These are phyloP conservation scores for Ascocoryne sarcoides DNA, from an alignment of 2,329 filamentous ascomycete species.

Conservation along the genomic window DNA sequence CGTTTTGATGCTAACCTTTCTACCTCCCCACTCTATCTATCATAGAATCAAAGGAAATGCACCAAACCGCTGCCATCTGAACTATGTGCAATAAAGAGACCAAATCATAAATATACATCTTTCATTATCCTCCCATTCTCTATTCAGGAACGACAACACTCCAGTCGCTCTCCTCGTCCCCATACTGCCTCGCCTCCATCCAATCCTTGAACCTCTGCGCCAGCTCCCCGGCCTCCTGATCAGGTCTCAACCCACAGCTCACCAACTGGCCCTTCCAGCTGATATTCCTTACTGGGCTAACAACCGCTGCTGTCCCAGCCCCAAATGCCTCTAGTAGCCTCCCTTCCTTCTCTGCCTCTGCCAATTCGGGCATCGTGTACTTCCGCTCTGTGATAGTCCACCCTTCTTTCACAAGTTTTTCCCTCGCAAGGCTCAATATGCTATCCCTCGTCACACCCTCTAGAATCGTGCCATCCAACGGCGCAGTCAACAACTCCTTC, in stretches of 20 bases:
- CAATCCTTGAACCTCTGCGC: slow-evolving; percentile 85
- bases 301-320: slow-evolving; percentile 86
- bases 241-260: slow-evolving; percentile 70
- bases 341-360: slow-evolving; percentile 73
- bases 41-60: neutral
- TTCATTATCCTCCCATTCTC: no score
- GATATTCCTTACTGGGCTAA: slow-evolving; percentile 82
- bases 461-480: slow-evolving; percentile 91
- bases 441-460: slow-evolving; percentile 93
- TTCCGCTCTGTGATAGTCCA: slow-evolving; percentile 87
- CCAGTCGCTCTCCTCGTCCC: slow-evolving; percentile 87
- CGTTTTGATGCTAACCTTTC: no score
- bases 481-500: slow-evolving; percentile 90
- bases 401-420: slow-evolving; percentile 74
- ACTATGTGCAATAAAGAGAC: no score
- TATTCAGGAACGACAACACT: slow-evolving; percentile 46
- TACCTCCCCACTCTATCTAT: no score
- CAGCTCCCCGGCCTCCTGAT: slow-evolving; percentile 81
- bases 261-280: slow-evolving; percentile 78
- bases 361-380: slow-evolving; percentile 81
- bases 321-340: slow-evolving; percentile 90
- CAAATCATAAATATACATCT: no score
- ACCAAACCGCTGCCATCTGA: neutral
- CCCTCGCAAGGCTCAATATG: slow-evolving; percentile 74
- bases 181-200: slow-evolving; percentile 95